phyloP scores from a whole-genome alignment of 2,329 filamentous ascomycete genomes.

The Aspergillus fumigatiaffinis region DNA sequence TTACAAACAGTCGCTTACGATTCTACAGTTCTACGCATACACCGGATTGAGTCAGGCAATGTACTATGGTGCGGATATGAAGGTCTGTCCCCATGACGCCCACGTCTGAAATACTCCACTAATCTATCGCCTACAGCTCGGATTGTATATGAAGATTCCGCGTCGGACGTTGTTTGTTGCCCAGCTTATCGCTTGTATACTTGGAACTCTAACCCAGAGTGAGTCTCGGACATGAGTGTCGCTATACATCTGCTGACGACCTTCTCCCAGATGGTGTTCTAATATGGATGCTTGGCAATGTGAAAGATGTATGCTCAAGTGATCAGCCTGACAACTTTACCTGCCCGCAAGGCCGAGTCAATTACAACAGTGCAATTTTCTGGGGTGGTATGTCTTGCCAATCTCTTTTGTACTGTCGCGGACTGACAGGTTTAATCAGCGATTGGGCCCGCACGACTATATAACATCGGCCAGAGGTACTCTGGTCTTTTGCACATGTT shows the following conservation, averaged over 20 bases:
- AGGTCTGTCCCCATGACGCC: conserved; percentile 44
- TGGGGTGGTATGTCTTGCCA: conserved; percentile 36
- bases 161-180: conserved; percentile 44
- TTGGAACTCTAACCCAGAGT: conserved; percentile 42
- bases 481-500: conserved; percentile 46
- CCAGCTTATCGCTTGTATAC: conserved; percentile 46
- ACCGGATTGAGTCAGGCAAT: conserved; percentile 51
- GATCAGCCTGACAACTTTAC: conserved; percentile 44
- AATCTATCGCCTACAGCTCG: conserved; percentile 30
- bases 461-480: conserved; percentile 45
- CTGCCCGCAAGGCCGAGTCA: conserved; percentile 45
- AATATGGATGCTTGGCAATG: conserved; percentile 31
- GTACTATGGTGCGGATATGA: conserved; percentile 47
- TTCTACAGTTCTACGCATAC: conserved; percentile 52
- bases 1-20: conserved; percentile 39
- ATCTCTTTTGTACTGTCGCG: neutral
- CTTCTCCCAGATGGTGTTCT: conserved; percentile 26
- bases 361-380: conserved; percentile 44
- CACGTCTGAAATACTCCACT: neutral
- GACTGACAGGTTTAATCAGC: conserved; percentile 11
- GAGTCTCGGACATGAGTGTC: conserved; percentile 24
- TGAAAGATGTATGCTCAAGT: conserved; percentile 37
- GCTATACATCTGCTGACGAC: conserved; percentile 35
- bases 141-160: conserved; percentile 49
- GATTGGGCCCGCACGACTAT: conserved; percentile 47